Evolutionary conservation across 805 yeast species (phyloP).

Genomic region (Metschnikowia chrysomelidarum): DNA sequence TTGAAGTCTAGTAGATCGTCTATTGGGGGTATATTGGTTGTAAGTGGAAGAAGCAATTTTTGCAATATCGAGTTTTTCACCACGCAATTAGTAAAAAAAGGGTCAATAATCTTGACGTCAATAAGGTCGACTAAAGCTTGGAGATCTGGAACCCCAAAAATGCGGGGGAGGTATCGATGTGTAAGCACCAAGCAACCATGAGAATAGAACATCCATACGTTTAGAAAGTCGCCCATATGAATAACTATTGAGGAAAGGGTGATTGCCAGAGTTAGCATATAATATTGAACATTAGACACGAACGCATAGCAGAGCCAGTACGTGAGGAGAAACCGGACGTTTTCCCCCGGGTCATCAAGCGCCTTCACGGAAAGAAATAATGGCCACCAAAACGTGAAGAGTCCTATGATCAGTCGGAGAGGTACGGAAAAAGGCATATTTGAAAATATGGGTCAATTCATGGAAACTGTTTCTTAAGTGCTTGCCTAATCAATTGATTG

Average conservation of each 20-base stretch:
- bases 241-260: slow-evolving; percentile 5
- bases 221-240: slow-evolving; percentile 7
- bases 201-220: slow-evolving; percentile 17
- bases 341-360: slow-evolving; percentile 6
- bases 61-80: slow-evolving; percentile 11
- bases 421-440: slow-evolving; percentile 1
- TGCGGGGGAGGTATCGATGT: slow-evolving; percentile 9
- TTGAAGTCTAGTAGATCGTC: slow-evolving; percentile 13
- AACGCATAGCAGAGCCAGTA: slow-evolving; percentile 15
- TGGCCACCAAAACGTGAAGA: slow-evolving; percentile 16
- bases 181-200: slow-evolving; percentile 15
- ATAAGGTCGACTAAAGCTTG: slow-evolving; percentile 2
- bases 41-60: neutral
- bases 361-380: slow-evolving; percentile 13
- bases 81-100: slow-evolving; percentile 7
- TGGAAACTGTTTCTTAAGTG: neutral
- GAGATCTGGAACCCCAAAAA: neutral
- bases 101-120: slow-evolving; percentile 9
- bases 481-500: too few relatives aligned
- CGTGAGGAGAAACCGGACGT: slow-evolving; percentile 12
- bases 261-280: slow-evolving; percentile 1
- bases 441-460: neutral
- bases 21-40: slow-evolving; percentile 4
- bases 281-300: slow-evolving; percentile 5
- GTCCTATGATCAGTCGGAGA: slow-evolving; percentile 5